Conservation (phyloP, 2,329 filamentous ascomycete species). For the Fusarium floridanum region DNA sequence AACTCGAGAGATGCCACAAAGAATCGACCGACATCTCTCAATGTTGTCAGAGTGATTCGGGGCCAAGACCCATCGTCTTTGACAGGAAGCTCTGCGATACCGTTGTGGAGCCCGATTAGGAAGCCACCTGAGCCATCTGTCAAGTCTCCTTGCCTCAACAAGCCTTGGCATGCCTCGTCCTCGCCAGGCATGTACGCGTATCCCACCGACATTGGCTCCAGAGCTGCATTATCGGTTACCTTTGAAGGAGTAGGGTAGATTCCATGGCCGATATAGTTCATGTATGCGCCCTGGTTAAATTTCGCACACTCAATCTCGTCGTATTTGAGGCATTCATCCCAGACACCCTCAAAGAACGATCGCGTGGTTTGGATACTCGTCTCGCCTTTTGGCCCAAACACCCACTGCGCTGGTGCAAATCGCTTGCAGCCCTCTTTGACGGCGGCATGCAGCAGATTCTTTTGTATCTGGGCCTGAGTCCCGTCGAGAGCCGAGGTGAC, state of each 20-base stretch:
- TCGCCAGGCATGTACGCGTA: not conserved
- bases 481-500: not conserved
- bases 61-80: not conserved
- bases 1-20: not conserved
- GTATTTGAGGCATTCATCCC: not conserved
- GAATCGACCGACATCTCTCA: not conserved
- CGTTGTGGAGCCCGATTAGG: not conserved
- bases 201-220: not conserved
- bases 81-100: not conserved
- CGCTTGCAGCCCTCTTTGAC: not conserved
- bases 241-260: not conserved
- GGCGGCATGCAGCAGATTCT: not conserved
- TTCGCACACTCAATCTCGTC: not conserved
- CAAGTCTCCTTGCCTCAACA: not conserved
- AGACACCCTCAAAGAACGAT: not conserved
- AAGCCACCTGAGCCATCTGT: not conserved
- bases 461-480: not conserved
- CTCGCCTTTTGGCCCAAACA: not conserved
- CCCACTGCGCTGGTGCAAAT: not conserved
- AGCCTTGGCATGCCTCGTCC: not conserved
- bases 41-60: not conserved
- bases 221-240: not conserved
- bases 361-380: not conserved
- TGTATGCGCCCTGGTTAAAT: not conserved
- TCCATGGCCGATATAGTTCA: not conserved